Conservation (phyloP, 176 grass and related monocot genomes). For the Sorghum bicolor region DNA sequence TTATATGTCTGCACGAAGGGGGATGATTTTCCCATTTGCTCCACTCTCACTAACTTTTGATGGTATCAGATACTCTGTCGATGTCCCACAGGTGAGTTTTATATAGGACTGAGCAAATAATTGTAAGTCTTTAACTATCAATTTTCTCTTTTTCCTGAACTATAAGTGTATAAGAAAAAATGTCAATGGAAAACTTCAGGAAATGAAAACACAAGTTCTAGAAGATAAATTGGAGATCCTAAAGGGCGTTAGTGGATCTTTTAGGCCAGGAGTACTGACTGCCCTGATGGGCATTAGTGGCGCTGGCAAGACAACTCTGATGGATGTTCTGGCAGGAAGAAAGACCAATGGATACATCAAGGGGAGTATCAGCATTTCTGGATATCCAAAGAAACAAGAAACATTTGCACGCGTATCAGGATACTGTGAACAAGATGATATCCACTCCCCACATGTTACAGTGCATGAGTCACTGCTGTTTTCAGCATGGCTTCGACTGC, state of each 20-base stretch:
- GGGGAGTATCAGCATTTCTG: slow-evolving; percentile 10
- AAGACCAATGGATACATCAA: neutral
- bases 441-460: slow-evolving; percentile 13
- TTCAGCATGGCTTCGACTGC: neutral
- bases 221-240: slow-evolving; percentile 12
- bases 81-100: neutral
- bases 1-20: neutral
- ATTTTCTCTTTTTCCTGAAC: neutral
- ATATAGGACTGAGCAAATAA: neutral
- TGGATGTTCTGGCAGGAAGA: slow-evolving; percentile 24
- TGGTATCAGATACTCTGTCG: neutral
- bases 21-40: slow-evolving; percentile 5
- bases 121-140: neutral
- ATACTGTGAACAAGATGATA: slow-evolving; percentile 19
- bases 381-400: slow-evolving; percentile 23
- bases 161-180: neutral
- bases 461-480: neutral
- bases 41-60: slow-evolving; percentile 3
- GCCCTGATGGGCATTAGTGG: slow-evolving; percentile 20
- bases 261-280: slow-evolving; percentile 9
- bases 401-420: slow-evolving; percentile 15
- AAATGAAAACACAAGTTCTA: neutral
- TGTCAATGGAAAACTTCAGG: neutral
- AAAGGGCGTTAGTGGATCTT: slow-evolving; percentile 9
- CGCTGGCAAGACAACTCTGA: slow-evolving; percentile 18